Evolutionary conservation across 805 yeast genomes (phyloP), one percentile per base, ranked within the genome.

Genomic region (Ogataea dorogensis): DNA sequence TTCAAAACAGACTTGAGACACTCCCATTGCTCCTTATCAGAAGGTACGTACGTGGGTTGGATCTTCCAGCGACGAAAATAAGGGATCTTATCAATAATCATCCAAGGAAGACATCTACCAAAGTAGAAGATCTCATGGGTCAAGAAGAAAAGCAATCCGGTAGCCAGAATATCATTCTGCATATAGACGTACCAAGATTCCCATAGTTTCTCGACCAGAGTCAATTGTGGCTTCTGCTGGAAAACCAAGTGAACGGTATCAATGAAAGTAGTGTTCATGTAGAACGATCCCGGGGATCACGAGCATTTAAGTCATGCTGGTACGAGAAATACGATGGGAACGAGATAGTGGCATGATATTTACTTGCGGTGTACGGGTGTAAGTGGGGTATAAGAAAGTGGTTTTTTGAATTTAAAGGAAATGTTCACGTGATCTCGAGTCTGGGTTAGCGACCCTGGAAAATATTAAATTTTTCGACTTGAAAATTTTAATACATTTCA

Each of bases 31-130:
- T 75, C 81, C 47, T 68, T 65, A 42, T 68, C 68, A 3, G 73
- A 61, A 6, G 80, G 80, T 16, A 74, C 51, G 44, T 74, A 71
- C 13, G 65, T 57, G 6, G 72, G 76, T 51, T 75, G 81, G 38
- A 75, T 71, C 53, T 75, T 75, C 66, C 69, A 75, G 47, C 59
- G 64, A 42, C 65, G 59, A 59, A 75, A 75, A 49, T 61, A 73
- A 5, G 77, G 75, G 12, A 71, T 72, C 42, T 65, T 64, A 45
- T 72, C 80, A 35, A 75, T 70, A 11, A 75, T 63, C 46, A 63
- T 70, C 80, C 80, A 75, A 8, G 81, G 81, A 5, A 75, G 41
- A 50, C 78, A 75, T 54, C 81, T 64, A 11, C 78, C 79, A 47
- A 75, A 75, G 50, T 75, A 75, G 58, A 70, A 67, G n/a, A 73